Percentiles rank a stretch among this genome's conserved stretches.
Conservation (phyloP, 495 filamentous ascomycete genomes). For the Massariosphaeria phaeospora region DNA sequence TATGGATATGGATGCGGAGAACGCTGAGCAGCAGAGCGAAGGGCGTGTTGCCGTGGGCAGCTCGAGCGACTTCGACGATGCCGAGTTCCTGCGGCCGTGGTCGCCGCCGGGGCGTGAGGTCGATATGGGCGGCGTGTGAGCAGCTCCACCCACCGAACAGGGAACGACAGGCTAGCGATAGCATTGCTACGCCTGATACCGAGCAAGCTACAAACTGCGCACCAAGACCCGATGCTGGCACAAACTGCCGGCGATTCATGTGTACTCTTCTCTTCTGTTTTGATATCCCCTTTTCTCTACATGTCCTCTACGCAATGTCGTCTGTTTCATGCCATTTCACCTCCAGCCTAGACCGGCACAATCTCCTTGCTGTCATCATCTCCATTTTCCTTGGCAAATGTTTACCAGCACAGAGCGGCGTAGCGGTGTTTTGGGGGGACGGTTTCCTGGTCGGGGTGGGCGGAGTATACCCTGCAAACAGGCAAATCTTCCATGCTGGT, state of each 20-base stretch:
- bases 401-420: no score
- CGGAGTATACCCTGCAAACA: no score
- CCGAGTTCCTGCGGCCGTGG: slow-evolving; percentile 37
- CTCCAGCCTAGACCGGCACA: no score
- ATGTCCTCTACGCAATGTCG: no score
- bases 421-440: no score
- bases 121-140: slow-evolving; percentile 26
- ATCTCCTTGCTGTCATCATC: no score
- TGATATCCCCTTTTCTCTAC: slow-evolving; percentile 3
- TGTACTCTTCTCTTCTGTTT: neutral
- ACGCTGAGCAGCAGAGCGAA: slow-evolving; percentile 12
- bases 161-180: neutral
- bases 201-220: neutral
- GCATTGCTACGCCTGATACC: neutral
- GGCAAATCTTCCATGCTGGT: no score
- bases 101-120: slow-evolving; percentile 30
- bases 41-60: slow-evolving; percentile 1
- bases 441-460: no score
- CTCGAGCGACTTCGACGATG: slow-evolving; percentile 39
- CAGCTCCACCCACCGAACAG: neutral
- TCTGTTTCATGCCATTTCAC: no score
- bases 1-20: slow-evolving; percentile 33
- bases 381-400: no score
- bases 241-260: no score
- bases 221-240: neutral